These are phyloP conservation scores for Solanum rostratum DNA, from an alignment of 257 asterid species.

Conservation along the genomic window DNA sequence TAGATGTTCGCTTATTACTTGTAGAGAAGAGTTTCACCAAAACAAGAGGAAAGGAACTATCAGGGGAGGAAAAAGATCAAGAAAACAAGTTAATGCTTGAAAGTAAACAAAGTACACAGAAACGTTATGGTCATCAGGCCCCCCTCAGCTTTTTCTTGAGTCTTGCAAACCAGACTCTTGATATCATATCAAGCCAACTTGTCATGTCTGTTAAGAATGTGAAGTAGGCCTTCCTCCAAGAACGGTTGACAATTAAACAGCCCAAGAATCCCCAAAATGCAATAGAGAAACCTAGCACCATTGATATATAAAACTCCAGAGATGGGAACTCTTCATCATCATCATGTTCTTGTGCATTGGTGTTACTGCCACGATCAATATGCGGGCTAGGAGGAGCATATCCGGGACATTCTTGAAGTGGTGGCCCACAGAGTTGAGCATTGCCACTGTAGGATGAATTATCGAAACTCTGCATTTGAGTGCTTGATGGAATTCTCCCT, in stretches of 20 bases:
- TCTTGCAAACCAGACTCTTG: background rate
- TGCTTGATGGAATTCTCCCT: conserved; percentile 17
- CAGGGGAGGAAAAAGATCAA: background rate
- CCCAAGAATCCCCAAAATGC: background rate
- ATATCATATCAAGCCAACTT: background rate
- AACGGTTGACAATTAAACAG: background rate
- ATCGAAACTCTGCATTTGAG: conserved; percentile 21
- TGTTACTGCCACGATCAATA: background rate
- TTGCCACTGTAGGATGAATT: conserved; percentile 15
- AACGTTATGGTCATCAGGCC: background rate
- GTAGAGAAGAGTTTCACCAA: background rate
- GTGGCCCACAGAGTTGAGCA: conserved; percentile 16
- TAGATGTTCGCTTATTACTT: background rate
- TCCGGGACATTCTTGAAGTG: conserved; percentile 1
- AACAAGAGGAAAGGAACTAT: background rate
- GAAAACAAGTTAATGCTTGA: background rate
- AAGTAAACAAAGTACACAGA: background rate
- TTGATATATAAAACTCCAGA: background rate
- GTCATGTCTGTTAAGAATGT: background rate
- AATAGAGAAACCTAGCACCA: background rate
- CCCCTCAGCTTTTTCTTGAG: background rate
- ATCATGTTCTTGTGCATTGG: background rate
- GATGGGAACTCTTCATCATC: background rate
- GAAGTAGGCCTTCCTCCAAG: conserved; percentile 1
- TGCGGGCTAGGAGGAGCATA: background rate